A percentile compares a stretch with the other conserved stretches of the same genome.
phyloP scores from a whole-genome alignment of 441 rosid genomes.

The Manihot esculenta region DNA sequence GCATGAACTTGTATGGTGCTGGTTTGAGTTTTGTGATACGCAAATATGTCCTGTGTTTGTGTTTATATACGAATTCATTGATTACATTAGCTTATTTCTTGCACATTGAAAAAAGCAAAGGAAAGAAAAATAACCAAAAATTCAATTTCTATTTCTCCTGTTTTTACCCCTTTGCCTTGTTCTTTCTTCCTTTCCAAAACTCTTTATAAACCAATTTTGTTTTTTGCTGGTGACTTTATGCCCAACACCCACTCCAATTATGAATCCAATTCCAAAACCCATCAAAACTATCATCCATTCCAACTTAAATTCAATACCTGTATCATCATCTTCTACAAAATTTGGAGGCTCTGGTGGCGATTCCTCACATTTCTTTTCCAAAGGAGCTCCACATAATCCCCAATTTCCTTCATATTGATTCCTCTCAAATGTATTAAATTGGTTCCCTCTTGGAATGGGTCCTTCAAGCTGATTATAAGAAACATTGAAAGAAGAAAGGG shows the following conservation, averaged over 20 bases:
- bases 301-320: background rate
- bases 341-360: background rate
- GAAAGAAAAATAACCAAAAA: background rate
- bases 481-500: conserved; percentile 18
- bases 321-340: background rate
- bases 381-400: conserved; percentile 3
- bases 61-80: too few species aligned
- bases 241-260: conserved; percentile 16
- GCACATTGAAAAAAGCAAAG: too few species aligned
- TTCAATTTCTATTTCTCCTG: background rate
- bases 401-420: background rate
- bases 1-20: too few species aligned
- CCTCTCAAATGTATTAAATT: conserved; percentile 13
- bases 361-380: background rate
- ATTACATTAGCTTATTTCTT: too few species aligned
- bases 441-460: conserved; percentile 31
- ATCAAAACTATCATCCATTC: conserved; percentile 13
- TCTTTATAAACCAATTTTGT: conserved; percentile 9
- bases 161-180: background rate
- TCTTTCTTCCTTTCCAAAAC: background rate
- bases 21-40: too few species aligned
- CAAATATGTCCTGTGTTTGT: too few species aligned
- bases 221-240: conserved; percentile 7
- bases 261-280: conserved; percentile 24
- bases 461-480: conserved; percentile 30